Base-by-base conservation (phyloP, 75 land plant genomes). In the Isoetes taiwanensis region DNA sequence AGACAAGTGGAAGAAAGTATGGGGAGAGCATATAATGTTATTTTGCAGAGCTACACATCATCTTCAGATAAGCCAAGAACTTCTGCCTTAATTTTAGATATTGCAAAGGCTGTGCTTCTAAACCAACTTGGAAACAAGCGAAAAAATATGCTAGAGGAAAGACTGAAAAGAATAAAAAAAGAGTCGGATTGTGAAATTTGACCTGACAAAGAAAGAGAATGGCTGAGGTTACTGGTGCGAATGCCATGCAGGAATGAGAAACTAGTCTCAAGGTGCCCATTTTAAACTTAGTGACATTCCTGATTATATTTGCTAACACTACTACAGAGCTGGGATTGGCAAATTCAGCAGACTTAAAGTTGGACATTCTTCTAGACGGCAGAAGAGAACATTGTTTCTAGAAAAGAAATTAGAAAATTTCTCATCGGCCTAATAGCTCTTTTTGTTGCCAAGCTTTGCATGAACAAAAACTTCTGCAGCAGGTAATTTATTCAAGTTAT, bases 301-400 rank as follows among this genome's bases (percentile, higher is more conserved):
- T 37, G 14, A 9, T 37, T 9, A 9, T 9, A 37, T 9, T 25
- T 64, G 59, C 48, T 56, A 76, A 75, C 41, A 94, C 89, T 53
- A 85, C 70, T 71, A 78, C 79, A 31, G 99, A 94, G 56, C 66
- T 94, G 64, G 99, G 99, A 25, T 41, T 94, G 70, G 77, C 78
- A 46, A 90, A 84, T 17, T 82, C 90, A 34, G 96, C 76, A 61
- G 99, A 94, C 64, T 81, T 77, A 40, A 59, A 68, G 32, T 72
- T 90, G 34, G 99, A 94, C 60, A 4, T 43, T 1, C 79, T 94
- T 12, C 64, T 78, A 54, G 90, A 78, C 64, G 48, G 86, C 90
- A 28, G 96, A 89, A 55, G 71, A 78, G 58, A 96, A 94, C 64
- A 89, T 94, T 55, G 48, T 94, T 48, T 80, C 87, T 41, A 67